phyloP scores from a whole-genome alignment of 2,329 filamentous ascomycete genomes.

The Tricladium varicosporioides region DNA sequence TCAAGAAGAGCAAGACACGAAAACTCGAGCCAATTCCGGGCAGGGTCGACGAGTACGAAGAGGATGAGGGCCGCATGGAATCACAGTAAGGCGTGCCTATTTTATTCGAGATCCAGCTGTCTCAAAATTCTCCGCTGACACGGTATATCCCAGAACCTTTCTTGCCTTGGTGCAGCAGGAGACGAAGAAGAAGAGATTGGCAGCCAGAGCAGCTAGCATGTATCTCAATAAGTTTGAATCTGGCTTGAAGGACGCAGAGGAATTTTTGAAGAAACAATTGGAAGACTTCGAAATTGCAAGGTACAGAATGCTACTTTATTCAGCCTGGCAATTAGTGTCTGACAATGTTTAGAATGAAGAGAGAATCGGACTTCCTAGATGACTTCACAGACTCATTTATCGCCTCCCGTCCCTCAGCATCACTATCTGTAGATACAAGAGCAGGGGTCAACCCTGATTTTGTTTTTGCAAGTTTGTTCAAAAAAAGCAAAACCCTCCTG shows the following conservation, averaged over 20 bases:
- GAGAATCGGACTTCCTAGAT: conserved; percentile 20
- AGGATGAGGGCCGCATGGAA: conserved; percentile 27
- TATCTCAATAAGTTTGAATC: conserved; percentile 19
- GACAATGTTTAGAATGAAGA: conserved; percentile 13
- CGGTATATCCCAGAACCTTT: conserved; percentile 20
- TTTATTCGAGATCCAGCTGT: not conserved
- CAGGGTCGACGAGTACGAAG: conserved; percentile 25
- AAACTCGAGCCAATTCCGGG: conserved; percentile 22
- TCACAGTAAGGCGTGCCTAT: conserved; percentile 25
- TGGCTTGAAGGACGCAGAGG: conserved; percentile 12
- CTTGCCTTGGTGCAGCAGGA: conserved; percentile 23
- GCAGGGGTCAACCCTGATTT: not conserved
- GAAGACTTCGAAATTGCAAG: not conserved
- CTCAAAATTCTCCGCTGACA: not conserved
- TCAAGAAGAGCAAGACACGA: conserved; percentile 22
- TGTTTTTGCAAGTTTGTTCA: conserved; percentile 19
- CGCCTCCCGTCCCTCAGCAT: conserved; percentile 16
- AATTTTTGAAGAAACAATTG: conserved; percentile 17
- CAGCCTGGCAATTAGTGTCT: not conserved
- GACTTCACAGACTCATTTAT: conserved; percentile 22
- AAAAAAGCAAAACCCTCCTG: conserved; percentile 14
- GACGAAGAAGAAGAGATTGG: conserved; percentile 23
- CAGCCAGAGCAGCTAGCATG: conserved; percentile 14
- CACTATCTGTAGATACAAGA: not conserved
- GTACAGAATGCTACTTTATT: conserved; percentile 1